phyloP scores from a whole-genome alignment of 106 monocot species.

The Dactylorhiza incarnata region DNA sequence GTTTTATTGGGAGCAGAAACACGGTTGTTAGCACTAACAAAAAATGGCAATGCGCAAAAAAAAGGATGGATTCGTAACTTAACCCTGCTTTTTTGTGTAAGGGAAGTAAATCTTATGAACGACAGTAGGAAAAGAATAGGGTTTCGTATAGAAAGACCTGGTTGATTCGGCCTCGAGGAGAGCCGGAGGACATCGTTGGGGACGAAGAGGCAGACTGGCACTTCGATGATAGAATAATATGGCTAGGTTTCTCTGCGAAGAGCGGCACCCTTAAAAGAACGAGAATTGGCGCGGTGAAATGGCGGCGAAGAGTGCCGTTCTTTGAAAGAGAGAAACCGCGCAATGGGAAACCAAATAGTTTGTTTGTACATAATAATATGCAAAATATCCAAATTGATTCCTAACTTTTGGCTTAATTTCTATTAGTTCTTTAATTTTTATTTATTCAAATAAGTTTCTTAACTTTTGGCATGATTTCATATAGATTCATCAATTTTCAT shows the following conservation, averaged over 20 bases:
- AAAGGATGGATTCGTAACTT: not conserved
- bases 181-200: slow-evolving; percentile 46
- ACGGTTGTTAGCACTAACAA: not conserved
- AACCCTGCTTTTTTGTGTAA: not conserved
- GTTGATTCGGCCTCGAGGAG: slow-evolving; percentile 61
- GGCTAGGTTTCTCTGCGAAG: not conserved
- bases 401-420: too few species aligned
- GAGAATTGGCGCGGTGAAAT: not conserved
- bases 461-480: too few species aligned
- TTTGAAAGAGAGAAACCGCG: slow-evolving; percentile 7
- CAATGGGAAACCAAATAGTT: not conserved
- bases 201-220: not conserved
- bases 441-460: too few species aligned
- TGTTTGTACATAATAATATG: too few species aligned
- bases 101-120: not conserved
- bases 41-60: not conserved
- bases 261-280: not conserved
- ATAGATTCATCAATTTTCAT: too few species aligned
- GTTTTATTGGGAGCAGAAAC: not conserved
- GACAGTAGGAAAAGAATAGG: slow-evolving; percentile 7
- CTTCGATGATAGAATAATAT: not conserved
- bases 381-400: too few species aligned
- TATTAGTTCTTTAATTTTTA: too few species aligned
- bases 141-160: slow-evolving; percentile 45
- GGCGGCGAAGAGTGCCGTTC: not conserved